Evolutionary conservation across 305 asterid genomes (phyloP), one percentile per base, ranked within the genome.

Genomic region (Fraxinus greggii): DNA sequence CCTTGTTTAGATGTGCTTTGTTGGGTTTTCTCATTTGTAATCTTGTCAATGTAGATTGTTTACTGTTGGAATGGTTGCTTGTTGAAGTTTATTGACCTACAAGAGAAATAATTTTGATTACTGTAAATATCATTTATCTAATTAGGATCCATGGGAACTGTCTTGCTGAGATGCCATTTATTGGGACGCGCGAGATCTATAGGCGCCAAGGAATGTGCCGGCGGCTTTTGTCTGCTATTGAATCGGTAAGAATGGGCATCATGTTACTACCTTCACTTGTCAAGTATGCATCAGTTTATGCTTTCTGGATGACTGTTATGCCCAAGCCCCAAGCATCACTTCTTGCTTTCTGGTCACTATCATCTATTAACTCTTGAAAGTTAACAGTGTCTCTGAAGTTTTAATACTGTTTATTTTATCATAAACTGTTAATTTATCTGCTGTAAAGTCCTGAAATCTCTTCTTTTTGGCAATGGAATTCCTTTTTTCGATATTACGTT

Each of bases 161-260:
- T 85, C 93, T 97, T 78, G 99, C 98, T 84, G 99, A 97, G 92
- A 97, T 97, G 98, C 99, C 99, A 80, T 95, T 97, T 86, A 93
- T 97, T 75, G 99, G 95, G 77, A 95, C 98, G 35, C 97, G 99
- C 73, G 89, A 86, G 78, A 89, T 90, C 81, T 95, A 95, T 86
- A 92, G 99, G 86, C 98, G 96, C 77, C 98, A 97, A 84, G 99
- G 99, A 82, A 95, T 95, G 98, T 95, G 99, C 86, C 90, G 97
- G 29, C 96, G 97, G 78, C 93, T 95, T 79, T 88, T 97, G 38
- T 87, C 91, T 77, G 95, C 95, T 67, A 87, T 95, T 84, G 99
- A 97, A 89, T 82, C 87, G 78, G 99, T 97, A 91, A 74, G 92
- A 70, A 81, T 36, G 76, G 24, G 48, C 26, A 54, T 75, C 75